Evolutionary conservation across 2,329 filamentous ascomycete species (phyloP), one percentile per base, ranked within the genome.

Genomic region (Paracoccidioides lutzii): DNA sequence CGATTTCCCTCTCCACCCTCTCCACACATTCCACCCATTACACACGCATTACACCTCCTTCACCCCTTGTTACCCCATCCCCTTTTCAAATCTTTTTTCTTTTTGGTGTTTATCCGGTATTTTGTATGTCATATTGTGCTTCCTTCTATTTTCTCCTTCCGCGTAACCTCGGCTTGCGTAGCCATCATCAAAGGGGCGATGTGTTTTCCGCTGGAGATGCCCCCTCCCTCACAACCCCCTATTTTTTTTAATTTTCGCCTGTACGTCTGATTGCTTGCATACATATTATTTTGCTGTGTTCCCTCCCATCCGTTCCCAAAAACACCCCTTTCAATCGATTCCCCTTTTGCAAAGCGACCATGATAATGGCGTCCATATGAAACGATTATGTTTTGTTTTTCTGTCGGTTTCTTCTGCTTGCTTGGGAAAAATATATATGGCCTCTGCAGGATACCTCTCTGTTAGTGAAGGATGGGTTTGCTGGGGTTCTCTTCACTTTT

Each of bases 371-470:
- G 52, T 54, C 48, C 33, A 49, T 37, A 48, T 40, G 15, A 43
- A 48, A 48, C 33, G 33, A 55, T 60, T 60, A 55, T 55, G 56
- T 54, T 55, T 46, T 60, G 15, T 14, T 43, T 50, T 15, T 51
- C 22, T 43, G 8, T 53, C 8, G 35, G 14, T 58, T 52, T 55
- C n/a, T 51, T 48, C 22, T 22, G 22, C 22, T 22, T 33, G 38
- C 35, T 22, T 52, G 49, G 49, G 49, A 52, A 41, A 48, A 52
- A 32, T 10, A 37, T 22, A 22, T 22, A 22, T 22, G 49, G 37
- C 22, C 22, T 32, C 22, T 42, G n/a, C 49, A 37, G 33, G 35
- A 52, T 40, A 42, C 22, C 22, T 22, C 22, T 42, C 15, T 42
- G 9, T 28, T 22, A 30, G 9, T 8, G 48, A 51, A 51, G 15